Evolutionary conservation across 2,329 filamentous ascomycete species (phyloP).

Genomic region (Fusarium sp.): DNA sequence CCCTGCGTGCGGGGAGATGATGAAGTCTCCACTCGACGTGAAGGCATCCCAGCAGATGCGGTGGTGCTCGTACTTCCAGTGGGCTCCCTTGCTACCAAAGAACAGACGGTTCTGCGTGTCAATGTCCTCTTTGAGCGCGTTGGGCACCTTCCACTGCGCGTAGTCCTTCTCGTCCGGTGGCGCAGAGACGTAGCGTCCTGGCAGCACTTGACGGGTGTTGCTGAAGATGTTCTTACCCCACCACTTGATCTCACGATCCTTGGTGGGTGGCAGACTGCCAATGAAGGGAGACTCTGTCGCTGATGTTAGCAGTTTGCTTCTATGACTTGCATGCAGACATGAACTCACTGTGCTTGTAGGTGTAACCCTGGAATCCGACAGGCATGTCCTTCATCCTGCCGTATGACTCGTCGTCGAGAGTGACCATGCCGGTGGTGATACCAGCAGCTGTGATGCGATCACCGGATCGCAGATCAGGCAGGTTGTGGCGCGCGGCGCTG

Average conservation of each 20-base stretch:
- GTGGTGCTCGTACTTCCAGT: conserved; percentile 70
- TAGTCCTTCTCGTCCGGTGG: conserved; percentile 69
- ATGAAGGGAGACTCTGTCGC: conserved; percentile 64
- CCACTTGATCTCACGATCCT: conserved; percentile 65
- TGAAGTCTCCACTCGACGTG: conserved; percentile 69
- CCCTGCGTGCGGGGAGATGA: conserved; percentile 68
- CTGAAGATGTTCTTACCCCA: conserved; percentile 71
- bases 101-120: conserved; percentile 65
- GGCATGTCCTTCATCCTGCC: conserved; percentile 62
- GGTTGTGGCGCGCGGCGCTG: conserved; percentile 61
- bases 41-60: conserved; percentile 78
- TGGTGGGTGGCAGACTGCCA: conserved; percentile 67
- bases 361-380: conserved; percentile 57
- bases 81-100: conserved; percentile 66
- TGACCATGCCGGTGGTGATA: conserved; percentile 68
- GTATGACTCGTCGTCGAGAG: conserved; percentile 61
- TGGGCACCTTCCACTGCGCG: conserved; percentile 70
- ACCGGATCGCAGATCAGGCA: conserved; percentile 62
- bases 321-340: neutral
- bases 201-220: conserved; percentile 64
- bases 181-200: conserved; percentile 66
- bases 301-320: conserved; percentile 49
- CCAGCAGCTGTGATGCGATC: conserved; percentile 68
- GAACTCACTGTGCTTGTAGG: conserved; percentile 51
- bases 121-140: conserved; percentile 68